phyloP scores from a whole-genome alignment of 164 flowering plant genomes.

The Santalum album region DNA sequence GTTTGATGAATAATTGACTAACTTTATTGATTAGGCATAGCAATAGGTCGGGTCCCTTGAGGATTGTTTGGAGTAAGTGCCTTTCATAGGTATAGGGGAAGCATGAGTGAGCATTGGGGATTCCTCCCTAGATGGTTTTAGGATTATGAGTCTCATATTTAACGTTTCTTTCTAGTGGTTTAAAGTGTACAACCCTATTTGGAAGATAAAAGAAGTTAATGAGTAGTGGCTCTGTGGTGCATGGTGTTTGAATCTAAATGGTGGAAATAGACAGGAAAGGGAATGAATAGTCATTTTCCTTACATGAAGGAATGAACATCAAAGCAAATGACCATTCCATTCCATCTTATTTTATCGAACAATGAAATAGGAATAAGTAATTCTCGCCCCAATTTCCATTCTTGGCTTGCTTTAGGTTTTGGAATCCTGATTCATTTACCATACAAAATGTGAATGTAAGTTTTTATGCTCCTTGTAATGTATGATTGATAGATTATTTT shows the following conservation, averaged over 20 bases:
- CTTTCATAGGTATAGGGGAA: conserved; percentile 61
- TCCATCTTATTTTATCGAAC: too few relatives aligned
- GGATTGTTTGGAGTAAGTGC: conserved; percentile 50
- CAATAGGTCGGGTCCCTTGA: conserved; percentile 77
- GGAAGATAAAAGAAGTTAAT: conserved; percentile 7
- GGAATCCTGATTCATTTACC: conserved; percentile 33
- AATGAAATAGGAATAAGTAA: too few relatives aligned
- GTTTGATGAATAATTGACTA: conserved; percentile 32
- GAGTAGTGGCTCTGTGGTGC: conserved; percentile 16
- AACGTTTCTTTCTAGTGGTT: conserved; percentile 23
- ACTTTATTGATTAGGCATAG: conserved; percentile 45
- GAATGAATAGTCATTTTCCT: too few relatives aligned
- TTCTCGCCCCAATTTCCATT: too few relatives aligned
- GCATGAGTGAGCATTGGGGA: conserved; percentile 86
- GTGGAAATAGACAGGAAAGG: too few relatives aligned
- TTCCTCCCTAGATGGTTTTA: conserved; percentile 22
- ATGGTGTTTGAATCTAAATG: too few relatives aligned
- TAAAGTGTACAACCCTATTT: conserved; percentile 46
- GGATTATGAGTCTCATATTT: conserved; percentile 30
- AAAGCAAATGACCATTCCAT: too few relatives aligned
- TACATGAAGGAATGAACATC: too few relatives aligned
- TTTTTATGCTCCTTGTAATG: conserved; percentile 13
- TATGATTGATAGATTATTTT: conserved; percentile 10
- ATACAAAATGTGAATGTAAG: conserved; percentile 23
- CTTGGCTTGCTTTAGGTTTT: conserved; percentile 29